Evolutionary conservation across 805 yeast genomes (phyloP).

Genomic region (Suhomyces sp.): DNA sequence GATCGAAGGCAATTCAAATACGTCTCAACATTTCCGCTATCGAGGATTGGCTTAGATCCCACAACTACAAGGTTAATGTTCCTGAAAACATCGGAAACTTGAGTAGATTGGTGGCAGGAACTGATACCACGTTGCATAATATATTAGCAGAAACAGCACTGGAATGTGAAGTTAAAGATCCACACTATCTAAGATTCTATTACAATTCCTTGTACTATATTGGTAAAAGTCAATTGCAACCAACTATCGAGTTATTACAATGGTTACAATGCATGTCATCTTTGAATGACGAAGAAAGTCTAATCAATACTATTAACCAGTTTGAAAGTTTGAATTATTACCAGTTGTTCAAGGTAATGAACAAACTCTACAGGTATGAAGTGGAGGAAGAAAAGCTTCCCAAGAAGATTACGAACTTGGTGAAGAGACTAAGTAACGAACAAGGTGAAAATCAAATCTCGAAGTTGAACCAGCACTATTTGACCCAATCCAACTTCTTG

Average conservation of each 20-base stretch:
- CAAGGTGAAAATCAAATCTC: constrained; percentile 39
- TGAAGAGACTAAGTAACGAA: constrained; percentile 33
- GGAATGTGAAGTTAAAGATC: constrained; percentile 30
- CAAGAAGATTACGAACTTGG: constrained; percentile 26
- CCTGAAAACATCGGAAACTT: constrained; percentile 36
- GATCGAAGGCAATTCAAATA: constrained; percentile 87
- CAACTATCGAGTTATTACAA: constrained; percentile 77
- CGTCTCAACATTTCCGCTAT: constrained; percentile 80
- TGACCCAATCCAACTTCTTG: constrained; percentile 40
- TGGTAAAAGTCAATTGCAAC: constrained; percentile 65
- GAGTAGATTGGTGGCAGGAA: constrained; percentile 15
- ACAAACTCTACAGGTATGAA: constrained; percentile 78
- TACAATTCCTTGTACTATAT: constrained; percentile 65
- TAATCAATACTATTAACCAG: constrained; percentile 52
- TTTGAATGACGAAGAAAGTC: constrained; percentile 61
- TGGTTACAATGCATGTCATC: constrained; percentile 87
- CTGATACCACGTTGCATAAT: constrained; percentile 18
- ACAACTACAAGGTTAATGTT: constrained; percentile 46
- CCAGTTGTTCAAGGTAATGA: constrained; percentile 66
- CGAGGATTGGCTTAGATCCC: constrained; percentile 90
- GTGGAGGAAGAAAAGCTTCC: constrained; percentile 72
- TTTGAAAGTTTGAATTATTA: constrained; percentile 60
- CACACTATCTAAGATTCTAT: constrained; percentile 54
- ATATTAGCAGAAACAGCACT: constrained; percentile 21
- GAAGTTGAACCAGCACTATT: constrained; percentile 30